Percentiles rank a stretch among this genome's conserved stretches.
Evolutionary conservation across 306 rosid species (phyloP).

Genomic region (Cercis canadensis): DNA sequence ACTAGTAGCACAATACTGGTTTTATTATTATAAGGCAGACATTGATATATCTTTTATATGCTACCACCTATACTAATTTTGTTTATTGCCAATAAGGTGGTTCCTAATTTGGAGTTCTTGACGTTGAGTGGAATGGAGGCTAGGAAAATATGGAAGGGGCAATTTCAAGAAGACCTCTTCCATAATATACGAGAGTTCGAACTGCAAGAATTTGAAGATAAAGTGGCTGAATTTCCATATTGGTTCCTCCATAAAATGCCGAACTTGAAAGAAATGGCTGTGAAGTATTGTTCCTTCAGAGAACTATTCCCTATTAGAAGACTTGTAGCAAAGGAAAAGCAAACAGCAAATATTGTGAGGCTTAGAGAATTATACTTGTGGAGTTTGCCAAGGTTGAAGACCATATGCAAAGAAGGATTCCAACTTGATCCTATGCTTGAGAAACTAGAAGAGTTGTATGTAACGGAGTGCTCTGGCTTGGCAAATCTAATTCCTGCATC

Average conservation of each 20-base stretch:
- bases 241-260: not conserved
- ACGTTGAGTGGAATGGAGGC: not conserved
- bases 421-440: not conserved
- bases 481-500: not conserved
- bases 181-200: not conserved
- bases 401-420: not conserved
- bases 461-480: not conserved
- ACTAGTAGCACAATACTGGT: not conserved
- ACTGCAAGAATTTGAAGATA: not conserved
- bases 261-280: too few relatives aligned
- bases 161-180: not conserved
- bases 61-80: not conserved
- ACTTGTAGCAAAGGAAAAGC: not conserved
- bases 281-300: too few relatives aligned
- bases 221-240: not conserved
- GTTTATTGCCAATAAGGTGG: not conserved
- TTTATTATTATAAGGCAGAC: not conserved
- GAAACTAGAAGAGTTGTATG: not conserved
- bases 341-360: not conserved
- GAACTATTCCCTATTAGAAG: not conserved
- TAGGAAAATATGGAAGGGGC: not conserved
- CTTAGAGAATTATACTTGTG: not conserved
- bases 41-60: not conserved
- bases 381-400: not conserved
- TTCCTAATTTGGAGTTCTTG: not conserved